phyloP scores from a whole-genome alignment of 2,329 filamentous ascomycete genomes.

The Aspergillus transmontanensis region DNA sequence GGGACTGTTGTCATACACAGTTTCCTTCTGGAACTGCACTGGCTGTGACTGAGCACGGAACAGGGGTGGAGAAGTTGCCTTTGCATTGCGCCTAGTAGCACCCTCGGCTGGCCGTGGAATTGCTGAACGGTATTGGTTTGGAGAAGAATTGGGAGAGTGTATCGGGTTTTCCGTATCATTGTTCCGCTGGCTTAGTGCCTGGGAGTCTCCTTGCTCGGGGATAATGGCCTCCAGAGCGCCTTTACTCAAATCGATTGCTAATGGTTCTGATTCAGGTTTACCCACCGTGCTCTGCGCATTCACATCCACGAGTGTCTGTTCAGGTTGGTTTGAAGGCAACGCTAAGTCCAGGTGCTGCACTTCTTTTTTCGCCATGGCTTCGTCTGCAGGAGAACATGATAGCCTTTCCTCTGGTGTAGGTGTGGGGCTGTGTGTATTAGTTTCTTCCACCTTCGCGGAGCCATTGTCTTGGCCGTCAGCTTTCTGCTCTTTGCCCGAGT shows the following conservation, averaged over 20 bases:
- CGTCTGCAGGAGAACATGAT: conserved; percentile 24
- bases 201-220: conserved; percentile 15
- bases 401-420: conserved; percentile 22
- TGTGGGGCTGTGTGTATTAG: conserved; percentile 26
- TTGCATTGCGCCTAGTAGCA: conserved; percentile 38
- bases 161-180: conserved; percentile 15
- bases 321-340: conserved; percentile 38
- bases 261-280: conserved; percentile 9
- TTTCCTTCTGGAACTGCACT: conserved; percentile 37
- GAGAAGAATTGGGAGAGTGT: conserved; percentile 22
- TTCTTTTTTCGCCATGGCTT: conserved; percentile 50
- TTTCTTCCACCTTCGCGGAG: conserved; percentile 18
- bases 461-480: conserved; percentile 18
- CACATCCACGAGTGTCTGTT: conserved; percentile 18
- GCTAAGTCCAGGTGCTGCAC: conserved; percentile 65
- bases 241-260: conserved; percentile 10
- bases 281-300: background rate
- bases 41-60: conserved; percentile 57
- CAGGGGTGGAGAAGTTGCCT: conserved; percentile 49
- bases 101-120: conserved; percentile 45
- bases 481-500: conserved; percentile 47
- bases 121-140: conserved; percentile 35
- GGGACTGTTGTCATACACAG: conserved; percentile 22
- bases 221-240: conserved; percentile 10
- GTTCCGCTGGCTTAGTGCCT: conserved; percentile 16